A percentile compares a stretch with the other conserved stretches of the same genome.
Evolutionary conservation across 371 early-diverging fungal genomes (phyloP).

Genomic region (Mucor plumbeus): DNA sequence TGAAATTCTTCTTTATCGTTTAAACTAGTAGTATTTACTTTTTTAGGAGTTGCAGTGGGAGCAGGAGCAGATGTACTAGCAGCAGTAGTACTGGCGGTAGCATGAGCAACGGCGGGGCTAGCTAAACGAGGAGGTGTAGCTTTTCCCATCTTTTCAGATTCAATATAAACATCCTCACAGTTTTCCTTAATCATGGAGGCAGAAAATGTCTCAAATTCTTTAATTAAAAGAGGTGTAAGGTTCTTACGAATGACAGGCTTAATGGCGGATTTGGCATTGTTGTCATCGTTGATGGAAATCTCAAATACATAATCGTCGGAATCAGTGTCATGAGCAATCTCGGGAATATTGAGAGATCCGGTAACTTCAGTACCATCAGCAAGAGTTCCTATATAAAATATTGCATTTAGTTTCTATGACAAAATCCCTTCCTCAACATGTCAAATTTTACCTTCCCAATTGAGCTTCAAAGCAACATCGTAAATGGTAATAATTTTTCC

Average conservation of each 20-base stretch:
- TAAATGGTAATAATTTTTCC: constrained; percentile 87
- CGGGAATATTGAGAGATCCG: constrained; percentile 87
- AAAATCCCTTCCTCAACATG: background rate
- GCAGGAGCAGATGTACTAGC: constrained; percentile 29
- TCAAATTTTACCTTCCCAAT: constrained; percentile 69
- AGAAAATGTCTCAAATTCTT: constrained; percentile 71
- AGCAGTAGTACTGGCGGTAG: constrained; percentile 26
- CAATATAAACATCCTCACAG: constrained; percentile 90
- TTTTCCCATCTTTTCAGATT: constrained; percentile 51
- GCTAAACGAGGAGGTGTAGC: constrained; percentile 43
- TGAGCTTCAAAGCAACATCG: constrained; percentile 70
- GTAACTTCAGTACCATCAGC: constrained; percentile 69
- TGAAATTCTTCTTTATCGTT: constrained; percentile 84
- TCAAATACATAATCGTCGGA: constrained; percentile 86
- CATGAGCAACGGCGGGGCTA: constrained; percentile 26
- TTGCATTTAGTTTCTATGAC: background rate
- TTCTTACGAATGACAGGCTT: constrained; percentile 75
- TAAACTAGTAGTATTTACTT: constrained; percentile 72
- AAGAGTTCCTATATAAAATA: constrained; percentile 48
- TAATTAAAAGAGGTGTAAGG: constrained; percentile 66
- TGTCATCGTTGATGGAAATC: constrained; percentile 69
- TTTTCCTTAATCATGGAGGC: constrained; percentile 81
- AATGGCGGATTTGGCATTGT: constrained; percentile 61
- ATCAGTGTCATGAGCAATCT: constrained; percentile 91
- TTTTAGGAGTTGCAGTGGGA: constrained; percentile 18